Conservation (phyloP, 495 filamentous ascomycete species). For the Aspergillus haitiensis region DNA sequence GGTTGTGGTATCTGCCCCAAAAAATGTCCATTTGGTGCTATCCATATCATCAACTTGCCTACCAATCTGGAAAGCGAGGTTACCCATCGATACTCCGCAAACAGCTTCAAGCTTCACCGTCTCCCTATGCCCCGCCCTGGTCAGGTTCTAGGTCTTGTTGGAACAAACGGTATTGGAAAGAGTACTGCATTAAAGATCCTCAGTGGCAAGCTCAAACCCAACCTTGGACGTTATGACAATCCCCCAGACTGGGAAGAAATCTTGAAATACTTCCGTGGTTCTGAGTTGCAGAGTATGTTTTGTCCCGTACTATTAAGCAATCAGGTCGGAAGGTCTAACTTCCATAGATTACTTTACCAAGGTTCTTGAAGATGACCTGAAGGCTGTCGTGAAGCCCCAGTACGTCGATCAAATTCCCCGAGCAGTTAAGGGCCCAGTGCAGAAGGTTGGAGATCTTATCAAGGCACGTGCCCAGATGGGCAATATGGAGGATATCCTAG, state of each 20-base stretch:
- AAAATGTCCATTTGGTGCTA: conserved; percentile 98
- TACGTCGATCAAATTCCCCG: conserved; percentile 98
- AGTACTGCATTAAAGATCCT: conserved; percentile 98
- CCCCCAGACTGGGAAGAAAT: conserved; percentile 99
- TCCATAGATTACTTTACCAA: conserved; percentile 93
- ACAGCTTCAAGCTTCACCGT: conserved; percentile 98
- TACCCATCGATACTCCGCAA: conserved; percentile 96
- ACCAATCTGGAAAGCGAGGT: conserved; percentile 98
- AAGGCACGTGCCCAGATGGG: conserved; percentile 69
- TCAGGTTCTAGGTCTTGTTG: conserved; percentile 94
- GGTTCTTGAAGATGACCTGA: conserved; percentile 90
- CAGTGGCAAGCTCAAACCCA: conserved; percentile 96
- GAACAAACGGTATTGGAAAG: conserved; percentile 99
- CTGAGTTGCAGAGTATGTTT: conserved; percentile 86
- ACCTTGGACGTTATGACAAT: conserved; percentile 90
- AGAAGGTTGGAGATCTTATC: conserved; percentile 74
- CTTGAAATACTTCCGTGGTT: conserved; percentile 94
- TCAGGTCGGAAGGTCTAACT: conserved; percentile 14
- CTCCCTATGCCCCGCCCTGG: conserved; percentile 93
- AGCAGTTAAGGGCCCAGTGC: conserved; percentile 76
- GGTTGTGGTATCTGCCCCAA: conserved; percentile 99
- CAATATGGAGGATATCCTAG: conserved; percentile 81
- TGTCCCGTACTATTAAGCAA: conserved; percentile 1
- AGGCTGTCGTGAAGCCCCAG: conserved; percentile 97
- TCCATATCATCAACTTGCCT: conserved; percentile 98